Conservation (phyloP, 371 early-diverging fungal species). For the Lichtheimia hyalospora region DNA sequence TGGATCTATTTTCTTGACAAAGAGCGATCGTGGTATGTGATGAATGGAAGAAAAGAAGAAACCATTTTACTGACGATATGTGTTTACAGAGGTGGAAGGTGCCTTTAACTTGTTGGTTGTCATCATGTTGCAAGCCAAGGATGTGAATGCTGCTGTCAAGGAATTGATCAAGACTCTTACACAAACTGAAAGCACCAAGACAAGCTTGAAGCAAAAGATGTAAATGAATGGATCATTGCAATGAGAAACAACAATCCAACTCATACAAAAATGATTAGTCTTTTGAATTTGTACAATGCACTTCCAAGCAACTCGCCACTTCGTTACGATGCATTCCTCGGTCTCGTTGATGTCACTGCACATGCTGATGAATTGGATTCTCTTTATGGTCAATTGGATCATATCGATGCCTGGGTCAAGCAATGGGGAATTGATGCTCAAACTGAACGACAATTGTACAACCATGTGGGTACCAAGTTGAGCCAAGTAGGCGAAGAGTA, state of each 20-base stretch:
- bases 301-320: conserved; percentile 63
- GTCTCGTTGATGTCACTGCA: conserved; percentile 75
- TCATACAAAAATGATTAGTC: conserved; percentile 41
- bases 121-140: conserved; percentile 39
- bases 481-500: conserved; percentile 64
- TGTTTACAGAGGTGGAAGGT: conserved; percentile 63
- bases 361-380: conserved; percentile 72
- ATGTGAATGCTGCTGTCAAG: conserved; percentile 43
- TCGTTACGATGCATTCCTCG: conserved; percentile 72
- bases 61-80: background rate
- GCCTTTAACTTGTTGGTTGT: conserved; percentile 75
- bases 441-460: conserved; percentile 63
- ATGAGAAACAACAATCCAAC: background rate
- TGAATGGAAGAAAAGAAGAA: background rate
- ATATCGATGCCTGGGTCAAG: conserved; percentile 67
- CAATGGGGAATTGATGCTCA: conserved; percentile 74
- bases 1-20: conserved; percentile 57
- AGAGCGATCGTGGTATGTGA: conserved; percentile 59
- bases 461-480: conserved; percentile 64
- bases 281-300: conserved; percentile 83
- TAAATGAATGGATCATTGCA: conserved; percentile 30
- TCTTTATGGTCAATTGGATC: conserved; percentile 62
- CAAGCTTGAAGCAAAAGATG: conserved; percentile 65
- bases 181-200: conserved; percentile 49
- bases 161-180: conserved; percentile 57